Percentiles rank a stretch among this genome's conserved stretches.
Conservation (phyloP, 352 stramenopile species). For the Globisporangium alternatum region DNA sequence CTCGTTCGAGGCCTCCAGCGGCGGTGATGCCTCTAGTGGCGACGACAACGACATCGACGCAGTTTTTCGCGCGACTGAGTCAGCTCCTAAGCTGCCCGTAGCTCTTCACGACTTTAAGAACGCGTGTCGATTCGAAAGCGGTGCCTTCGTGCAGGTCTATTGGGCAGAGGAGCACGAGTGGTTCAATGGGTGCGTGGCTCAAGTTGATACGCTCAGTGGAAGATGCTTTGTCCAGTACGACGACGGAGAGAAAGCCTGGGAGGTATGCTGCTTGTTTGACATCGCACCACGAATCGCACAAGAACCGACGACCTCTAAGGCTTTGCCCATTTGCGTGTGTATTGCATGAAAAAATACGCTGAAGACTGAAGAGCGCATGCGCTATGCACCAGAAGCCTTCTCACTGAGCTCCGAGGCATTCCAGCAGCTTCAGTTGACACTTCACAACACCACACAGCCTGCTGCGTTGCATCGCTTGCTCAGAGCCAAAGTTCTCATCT, state of each 20-base stretch:
- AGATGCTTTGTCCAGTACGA: conserved; percentile 43
- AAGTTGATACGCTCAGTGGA: conserved; percentile 2
- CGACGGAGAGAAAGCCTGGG: conserved; percentile 50
- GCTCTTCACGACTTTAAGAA: neutral
- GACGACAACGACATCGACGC: conserved; percentile 1
- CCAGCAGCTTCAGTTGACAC: conserved; percentile 36
- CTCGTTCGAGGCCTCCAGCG: conserved; percentile 31
- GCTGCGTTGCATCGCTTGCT: conserved; percentile 6
- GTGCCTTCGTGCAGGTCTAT: conserved; percentile 39
- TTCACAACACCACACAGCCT: conserved; percentile 7
- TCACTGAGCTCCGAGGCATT: conserved; percentile 7
- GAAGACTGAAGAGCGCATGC: conserved; percentile 8
- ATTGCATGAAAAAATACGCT: neutral
- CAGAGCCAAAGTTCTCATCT: conserved; percentile 28
- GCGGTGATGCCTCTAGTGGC: conserved; percentile 9
- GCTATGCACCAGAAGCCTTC: conserved; percentile 13
- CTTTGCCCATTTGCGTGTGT: conserved; percentile 2
- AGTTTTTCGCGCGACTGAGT: neutral
- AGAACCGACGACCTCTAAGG: neutral
- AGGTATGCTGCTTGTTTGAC: conserved; percentile 18
- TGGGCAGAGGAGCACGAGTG: conserved; percentile 45
- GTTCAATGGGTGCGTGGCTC: conserved; percentile 32
- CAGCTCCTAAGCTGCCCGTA: neutral
- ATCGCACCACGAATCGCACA: neutral
- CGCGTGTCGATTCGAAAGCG: conserved; percentile 6